Evolutionary conservation across 148 eudicot genomes (phyloP).

Genomic region (Euryodendron excelsum): DNA sequence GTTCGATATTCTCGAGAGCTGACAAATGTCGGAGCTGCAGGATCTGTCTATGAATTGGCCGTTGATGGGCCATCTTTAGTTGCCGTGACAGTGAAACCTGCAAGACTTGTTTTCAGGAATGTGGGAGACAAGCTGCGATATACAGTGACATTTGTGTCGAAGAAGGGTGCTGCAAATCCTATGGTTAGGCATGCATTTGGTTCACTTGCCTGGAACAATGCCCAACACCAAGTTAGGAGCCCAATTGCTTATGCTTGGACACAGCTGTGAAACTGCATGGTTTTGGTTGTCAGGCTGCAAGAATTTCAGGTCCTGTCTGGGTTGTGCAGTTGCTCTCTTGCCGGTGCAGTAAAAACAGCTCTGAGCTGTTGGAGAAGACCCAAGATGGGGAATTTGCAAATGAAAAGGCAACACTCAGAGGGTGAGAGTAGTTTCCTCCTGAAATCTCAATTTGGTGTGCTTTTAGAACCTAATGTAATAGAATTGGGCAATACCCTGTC

Average conservation of each 20-base stretch:
- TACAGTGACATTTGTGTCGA: constrained; percentile 67
- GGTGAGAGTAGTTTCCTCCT: background rate
- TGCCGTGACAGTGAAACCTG: constrained; percentile 59
- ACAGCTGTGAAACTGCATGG: constrained; percentile 14
- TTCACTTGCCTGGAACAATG: constrained; percentile 63
- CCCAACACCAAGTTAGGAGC: constrained; percentile 55
- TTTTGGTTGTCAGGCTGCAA: no score
- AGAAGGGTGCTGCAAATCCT: constrained; percentile 39
- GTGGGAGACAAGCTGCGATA: constrained; percentile 72
- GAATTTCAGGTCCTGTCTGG: no score
- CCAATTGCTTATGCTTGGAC: constrained; percentile 78
- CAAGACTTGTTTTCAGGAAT: constrained; percentile 51
- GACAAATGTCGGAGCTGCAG: constrained; percentile 70
- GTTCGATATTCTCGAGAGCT: constrained; percentile 62
- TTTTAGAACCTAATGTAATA: constrained; percentile 14
- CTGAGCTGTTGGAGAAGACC: background rate
- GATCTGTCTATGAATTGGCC: constrained; percentile 42
- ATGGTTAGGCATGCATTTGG: constrained; percentile 48
- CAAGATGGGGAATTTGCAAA: background rate
- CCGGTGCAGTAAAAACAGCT: background rate
- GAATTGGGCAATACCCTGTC: background rate
- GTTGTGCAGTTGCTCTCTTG: background rate
- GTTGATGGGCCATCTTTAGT: constrained; percentile 52
- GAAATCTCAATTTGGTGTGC: constrained; percentile 12
- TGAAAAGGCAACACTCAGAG: background rate